Evolutionary conservation across 2,329 filamentous ascomycete genomes (phyloP).

Genomic region (Tolypocladium tropicale): DNA sequence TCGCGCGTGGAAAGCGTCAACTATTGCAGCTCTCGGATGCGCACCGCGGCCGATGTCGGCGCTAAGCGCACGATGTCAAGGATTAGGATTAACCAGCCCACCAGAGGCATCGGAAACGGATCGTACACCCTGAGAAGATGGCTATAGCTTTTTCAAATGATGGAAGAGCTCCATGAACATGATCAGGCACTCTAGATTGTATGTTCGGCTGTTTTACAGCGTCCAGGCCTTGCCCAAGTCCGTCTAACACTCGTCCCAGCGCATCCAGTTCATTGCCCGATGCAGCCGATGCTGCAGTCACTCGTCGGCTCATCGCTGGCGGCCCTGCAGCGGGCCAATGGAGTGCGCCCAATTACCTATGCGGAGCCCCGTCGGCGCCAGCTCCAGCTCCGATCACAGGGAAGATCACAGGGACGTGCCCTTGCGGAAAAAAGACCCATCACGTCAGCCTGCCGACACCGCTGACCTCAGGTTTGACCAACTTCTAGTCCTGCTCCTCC

Average conservation of each 20-base stretch:
- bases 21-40: neutral
- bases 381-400: constrained; percentile 16
- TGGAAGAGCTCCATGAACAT: no score
- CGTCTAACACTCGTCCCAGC: neutral
- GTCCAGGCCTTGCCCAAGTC: neutral
- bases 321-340: neutral
- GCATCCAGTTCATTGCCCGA: neutral
- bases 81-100: no score
- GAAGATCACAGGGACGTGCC: constrained; percentile 21
- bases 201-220: no score
- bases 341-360: neutral
- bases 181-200: no score
- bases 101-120: no score
- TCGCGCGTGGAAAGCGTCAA: no score
- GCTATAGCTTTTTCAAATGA: no score
- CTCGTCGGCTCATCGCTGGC: neutral
- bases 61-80: no score
- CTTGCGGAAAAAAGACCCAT: constrained; percentile 12
- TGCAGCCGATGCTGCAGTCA: neutral
- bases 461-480: neutral
- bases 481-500: neutral
- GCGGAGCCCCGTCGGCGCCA: neutral
- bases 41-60: neutral
- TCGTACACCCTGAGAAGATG: no score
- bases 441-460: constrained; percentile 7